Percentiles rank a stretch among this genome's conserved stretches.
phyloP scores from a whole-genome alignment of 2,329 filamentous ascomycete genomes.

The Cercospora zeina region DNA sequence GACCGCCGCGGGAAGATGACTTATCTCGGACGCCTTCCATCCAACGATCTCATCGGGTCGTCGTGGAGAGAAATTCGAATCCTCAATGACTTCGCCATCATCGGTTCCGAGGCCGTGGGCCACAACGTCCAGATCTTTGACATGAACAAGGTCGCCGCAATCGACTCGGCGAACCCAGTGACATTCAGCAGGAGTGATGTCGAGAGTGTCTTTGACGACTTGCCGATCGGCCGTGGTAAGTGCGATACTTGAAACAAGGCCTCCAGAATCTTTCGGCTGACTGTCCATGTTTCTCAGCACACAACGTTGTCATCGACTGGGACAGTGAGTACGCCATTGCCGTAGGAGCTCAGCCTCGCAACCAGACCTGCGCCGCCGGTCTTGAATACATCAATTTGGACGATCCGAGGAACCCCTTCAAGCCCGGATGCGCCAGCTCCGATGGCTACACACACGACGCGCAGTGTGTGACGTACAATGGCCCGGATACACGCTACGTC shows the following conservation, averaged over 20 bases:
- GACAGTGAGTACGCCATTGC: conserved; percentile 53
- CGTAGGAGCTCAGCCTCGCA: conserved; percentile 43
- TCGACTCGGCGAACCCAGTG: conserved; percentile 47
- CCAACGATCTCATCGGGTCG: conserved; percentile 40
- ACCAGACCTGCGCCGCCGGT: conserved; percentile 51
- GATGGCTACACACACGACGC: conserved; percentile 62
- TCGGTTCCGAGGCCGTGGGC: conserved; percentile 48
- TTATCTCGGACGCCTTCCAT: conserved; percentile 56
- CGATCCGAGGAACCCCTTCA: conserved; percentile 52
- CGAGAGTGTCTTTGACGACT: conserved; percentile 39
- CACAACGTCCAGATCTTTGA: conserved; percentile 66
- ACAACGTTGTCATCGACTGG: conserved; percentile 56
- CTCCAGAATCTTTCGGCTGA: background rate
- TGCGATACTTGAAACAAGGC: background rate
- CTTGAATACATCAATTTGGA: conserved; percentile 57
- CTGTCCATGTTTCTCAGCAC: conserved; percentile 35
- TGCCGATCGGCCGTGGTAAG: conserved; percentile 11
- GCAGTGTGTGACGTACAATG: conserved; percentile 54
- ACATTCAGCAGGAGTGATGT: conserved; percentile 49
- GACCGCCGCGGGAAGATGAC: conserved; percentile 51
- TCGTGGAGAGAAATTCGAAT: conserved; percentile 56
- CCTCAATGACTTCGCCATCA: conserved; percentile 47
- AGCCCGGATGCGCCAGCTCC: conserved; percentile 51
- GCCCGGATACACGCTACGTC: conserved; percentile 49
- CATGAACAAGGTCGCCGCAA: conserved; percentile 56